phyloP scores from a whole-genome alignment of 2,329 filamentous ascomycete species.

The Fonsecaea multimorphosa region DNA sequence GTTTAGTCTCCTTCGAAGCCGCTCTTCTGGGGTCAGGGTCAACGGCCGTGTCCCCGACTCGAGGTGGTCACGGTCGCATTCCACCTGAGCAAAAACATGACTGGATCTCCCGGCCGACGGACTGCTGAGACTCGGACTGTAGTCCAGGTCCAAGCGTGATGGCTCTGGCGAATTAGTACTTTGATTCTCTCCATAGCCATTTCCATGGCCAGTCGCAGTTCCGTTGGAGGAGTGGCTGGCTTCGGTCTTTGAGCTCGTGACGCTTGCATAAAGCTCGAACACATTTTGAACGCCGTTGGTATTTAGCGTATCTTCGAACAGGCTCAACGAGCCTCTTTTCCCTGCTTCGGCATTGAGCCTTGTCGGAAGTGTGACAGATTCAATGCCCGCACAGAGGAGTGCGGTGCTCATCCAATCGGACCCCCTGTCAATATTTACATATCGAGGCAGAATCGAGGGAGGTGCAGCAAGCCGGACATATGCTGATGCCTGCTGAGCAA shows the following conservation, averaged over 20 bases:
- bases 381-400: conserved; percentile 75
- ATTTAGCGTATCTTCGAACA: conserved; percentile 71
- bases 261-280: conserved; percentile 72
- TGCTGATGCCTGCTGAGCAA: conserved; percentile 74
- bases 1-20: conserved; percentile 32
- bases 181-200: conserved; percentile 12
- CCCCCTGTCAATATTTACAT: conserved; percentile 64
- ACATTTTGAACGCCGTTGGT: conserved; percentile 80
- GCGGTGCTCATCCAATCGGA: conserved; percentile 84
- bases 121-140: conserved; percentile 49
- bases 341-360: conserved; percentile 62
- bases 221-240: conserved; percentile 25
- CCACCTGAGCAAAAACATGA: conserved; percentile 37
- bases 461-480: conserved; percentile 76
- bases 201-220: conserved; percentile 2
- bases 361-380: conserved; percentile 78
- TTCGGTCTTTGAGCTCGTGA: conserved; percentile 44
- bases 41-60: conserved; percentile 17
- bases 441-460: conserved; percentile 61
- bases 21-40: conserved; percentile 32
- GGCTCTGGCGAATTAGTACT: conserved; percentile 15
- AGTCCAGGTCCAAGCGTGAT: conserved; percentile 47
- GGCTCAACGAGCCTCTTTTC: conserved; percentile 61
- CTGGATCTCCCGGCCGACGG: conserved; percentile 45
- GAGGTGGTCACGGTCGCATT: conserved; percentile 29